Evolutionary conservation across 352 stramenopile genomes (phyloP).

Genomic region (Aphanomyces euteiches): DNA sequence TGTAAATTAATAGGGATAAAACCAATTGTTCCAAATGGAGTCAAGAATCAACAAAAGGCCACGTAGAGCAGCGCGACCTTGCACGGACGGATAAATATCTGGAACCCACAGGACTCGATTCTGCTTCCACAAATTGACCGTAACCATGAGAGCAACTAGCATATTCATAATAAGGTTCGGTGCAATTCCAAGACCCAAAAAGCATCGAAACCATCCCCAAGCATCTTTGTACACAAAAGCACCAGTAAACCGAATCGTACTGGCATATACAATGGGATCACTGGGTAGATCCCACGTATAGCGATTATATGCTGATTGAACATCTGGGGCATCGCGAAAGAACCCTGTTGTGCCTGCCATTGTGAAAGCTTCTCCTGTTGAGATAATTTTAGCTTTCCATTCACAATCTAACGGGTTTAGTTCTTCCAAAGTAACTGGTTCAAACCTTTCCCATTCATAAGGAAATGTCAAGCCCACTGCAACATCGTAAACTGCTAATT

Average conservation of each 20-base stretch:
- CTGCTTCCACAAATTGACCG: background rate
- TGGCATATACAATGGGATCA: too few species aligned
- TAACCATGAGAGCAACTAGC: background rate
- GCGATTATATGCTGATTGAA: too few species aligned
- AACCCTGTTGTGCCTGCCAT: too few species aligned
- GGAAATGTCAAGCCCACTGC: background rate
- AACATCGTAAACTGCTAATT: background rate
- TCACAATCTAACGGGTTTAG: background rate
- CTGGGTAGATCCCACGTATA: too few species aligned
- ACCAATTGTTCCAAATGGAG: background rate
- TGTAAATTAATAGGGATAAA: background rate
- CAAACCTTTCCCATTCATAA: background rate
- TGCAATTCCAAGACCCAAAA: background rate
- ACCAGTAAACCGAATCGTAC: too few species aligned
- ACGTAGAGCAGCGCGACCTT: background rate
- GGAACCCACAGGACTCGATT: background rate
- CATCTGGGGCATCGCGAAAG: too few species aligned
- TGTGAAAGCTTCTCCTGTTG: too few species aligned
- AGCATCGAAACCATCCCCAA: background rate
- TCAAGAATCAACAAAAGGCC: background rate
- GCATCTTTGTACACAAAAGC: too few species aligned
- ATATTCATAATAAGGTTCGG: background rate
- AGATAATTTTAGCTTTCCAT: too few species aligned
- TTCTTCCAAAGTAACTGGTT: background rate
- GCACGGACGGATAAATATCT: background rate